A percentile compares a stretch with the other conserved stretches of the same genome.
Conservation (phyloP, 805 yeast genomes). For the Yamadazyma nakazawae region DNA sequence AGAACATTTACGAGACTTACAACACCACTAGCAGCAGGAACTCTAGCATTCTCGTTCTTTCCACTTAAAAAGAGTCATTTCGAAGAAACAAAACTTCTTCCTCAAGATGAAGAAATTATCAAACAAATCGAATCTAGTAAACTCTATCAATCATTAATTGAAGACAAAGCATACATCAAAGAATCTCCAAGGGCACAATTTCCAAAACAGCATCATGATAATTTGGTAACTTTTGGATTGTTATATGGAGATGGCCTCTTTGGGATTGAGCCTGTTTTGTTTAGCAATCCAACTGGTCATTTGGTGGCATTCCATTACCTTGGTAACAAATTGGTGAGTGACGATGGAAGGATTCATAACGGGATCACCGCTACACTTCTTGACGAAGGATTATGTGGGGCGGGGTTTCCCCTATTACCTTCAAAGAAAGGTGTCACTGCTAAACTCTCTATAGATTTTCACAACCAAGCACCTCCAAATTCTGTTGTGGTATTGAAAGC, state of each 20-base stretch:
- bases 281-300: conserved; percentile 51
- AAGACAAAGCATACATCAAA: conserved; percentile 13
- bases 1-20: conserved; percentile 24
- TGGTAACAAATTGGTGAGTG: conserved; percentile 63
- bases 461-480: conserved; percentile 58
- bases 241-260: conserved; percentile 64
- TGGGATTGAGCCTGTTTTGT: conserved; percentile 74
- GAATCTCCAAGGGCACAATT: conserved; percentile 24
- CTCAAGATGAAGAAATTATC: conserved; percentile 20
- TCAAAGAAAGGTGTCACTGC: conserved; percentile 89
- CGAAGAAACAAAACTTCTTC: conserved; percentile 10
- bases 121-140: conserved; percentile 17
- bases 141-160: conserved; percentile 18
- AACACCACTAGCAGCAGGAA: conserved; percentile 30
- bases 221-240: conserved; percentile 71
- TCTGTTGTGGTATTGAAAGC: conserved; percentile 67
- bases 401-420: conserved; percentile 83
- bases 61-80: conserved; percentile 26
- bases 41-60: conserved; percentile 25
- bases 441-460: conserved; percentile 60
- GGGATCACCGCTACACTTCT: conserved; percentile 76
- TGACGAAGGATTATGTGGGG: conserved; percentile 81
- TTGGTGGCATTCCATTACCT: conserved; percentile 66
- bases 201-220: conserved; percentile 55
- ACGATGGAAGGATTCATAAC: conserved; percentile 72